Evolutionary conservation across 345 rosid genomes (phyloP).

Genomic region (Eucalyptus rudis): DNA sequence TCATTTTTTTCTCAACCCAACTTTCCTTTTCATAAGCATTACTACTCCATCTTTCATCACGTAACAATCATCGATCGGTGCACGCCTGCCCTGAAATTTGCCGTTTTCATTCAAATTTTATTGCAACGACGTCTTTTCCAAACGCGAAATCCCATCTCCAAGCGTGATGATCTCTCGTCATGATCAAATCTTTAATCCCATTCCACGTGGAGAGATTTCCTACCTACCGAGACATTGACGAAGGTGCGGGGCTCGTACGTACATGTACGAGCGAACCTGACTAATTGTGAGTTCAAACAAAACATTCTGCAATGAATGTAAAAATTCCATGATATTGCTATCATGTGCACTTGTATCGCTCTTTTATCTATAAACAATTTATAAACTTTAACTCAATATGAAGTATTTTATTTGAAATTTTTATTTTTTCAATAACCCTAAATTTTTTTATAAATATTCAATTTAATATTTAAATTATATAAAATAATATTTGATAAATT

Average conservation of each 20-base stretch:
- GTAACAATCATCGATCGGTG: no score
- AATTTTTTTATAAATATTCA: neutral
- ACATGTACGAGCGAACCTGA: accelerated
- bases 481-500: no score
- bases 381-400: accelerated
- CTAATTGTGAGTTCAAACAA: neutral
- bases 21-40: no score
- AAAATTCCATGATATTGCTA: accelerated
- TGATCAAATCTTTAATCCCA: neutral
- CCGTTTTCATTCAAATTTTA: accelerated
- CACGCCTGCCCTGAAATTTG: accelerated
- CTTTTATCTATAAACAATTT: neutral
- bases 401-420: accelerated
- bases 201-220: neutral
- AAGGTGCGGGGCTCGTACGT: accelerated
- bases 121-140: accelerated
- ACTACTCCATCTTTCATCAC: no score
- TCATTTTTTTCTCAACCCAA: neutral
- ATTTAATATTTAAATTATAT: no score
- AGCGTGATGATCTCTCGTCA: accelerated
- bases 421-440: accelerated
- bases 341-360: neutral
- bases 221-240: accelerated
- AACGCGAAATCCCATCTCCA: accelerated
- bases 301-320: neutral